Evolutionary conservation across 495 filamentous ascomycete genomes (phyloP).

Genomic region (Penicillium cinerascens): DNA sequence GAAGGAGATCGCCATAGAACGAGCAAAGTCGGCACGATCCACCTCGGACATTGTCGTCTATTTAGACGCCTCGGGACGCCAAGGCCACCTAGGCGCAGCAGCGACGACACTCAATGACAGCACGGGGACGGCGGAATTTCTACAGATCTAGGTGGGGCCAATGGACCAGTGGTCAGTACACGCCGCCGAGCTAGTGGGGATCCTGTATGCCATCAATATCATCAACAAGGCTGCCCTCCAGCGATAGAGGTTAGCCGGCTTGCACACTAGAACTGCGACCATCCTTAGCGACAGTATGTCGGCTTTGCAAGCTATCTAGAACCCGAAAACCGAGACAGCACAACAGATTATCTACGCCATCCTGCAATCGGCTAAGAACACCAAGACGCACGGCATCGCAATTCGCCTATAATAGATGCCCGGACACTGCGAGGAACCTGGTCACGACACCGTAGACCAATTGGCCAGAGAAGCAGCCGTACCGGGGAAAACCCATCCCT

Average conservation of each 20-base stretch:
- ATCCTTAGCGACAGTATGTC: constrained; percentile 17
- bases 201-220: constrained; percentile 19
- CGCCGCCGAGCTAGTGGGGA: constrained; percentile 19
- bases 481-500: constrained; percentile 16
- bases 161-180: constrained; percentile 24
- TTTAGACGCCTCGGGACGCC: constrained; percentile 19
- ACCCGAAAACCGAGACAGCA: constrained; percentile 14
- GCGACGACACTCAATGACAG: constrained; percentile 6
- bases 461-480: constrained; percentile 7
- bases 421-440: constrained; percentile 8
- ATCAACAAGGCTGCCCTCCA: constrained; percentile 9
- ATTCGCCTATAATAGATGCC: constrained; percentile 21
- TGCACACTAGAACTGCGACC: neutral
- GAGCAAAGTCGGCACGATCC: constrained; percentile 1
- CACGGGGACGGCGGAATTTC: constrained; percentile 3
- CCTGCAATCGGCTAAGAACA: constrained; percentile 11
- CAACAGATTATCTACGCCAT: constrained; percentile 20
- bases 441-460: constrained; percentile 12
- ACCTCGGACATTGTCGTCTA: constrained; percentile 15
- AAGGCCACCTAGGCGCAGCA: constrained; percentile 14
- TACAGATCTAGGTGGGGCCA: constrained; percentile 19
- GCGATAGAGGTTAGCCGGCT: neutral
- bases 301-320: constrained; percentile 17
- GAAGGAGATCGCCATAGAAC: constrained; percentile 16
- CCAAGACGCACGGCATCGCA: constrained; percentile 6